Percentiles rank a stretch among this genome's conserved stretches.
Conservation (phyloP, 176 grass and related monocot genomes). For the Juncus effusus region DNA sequence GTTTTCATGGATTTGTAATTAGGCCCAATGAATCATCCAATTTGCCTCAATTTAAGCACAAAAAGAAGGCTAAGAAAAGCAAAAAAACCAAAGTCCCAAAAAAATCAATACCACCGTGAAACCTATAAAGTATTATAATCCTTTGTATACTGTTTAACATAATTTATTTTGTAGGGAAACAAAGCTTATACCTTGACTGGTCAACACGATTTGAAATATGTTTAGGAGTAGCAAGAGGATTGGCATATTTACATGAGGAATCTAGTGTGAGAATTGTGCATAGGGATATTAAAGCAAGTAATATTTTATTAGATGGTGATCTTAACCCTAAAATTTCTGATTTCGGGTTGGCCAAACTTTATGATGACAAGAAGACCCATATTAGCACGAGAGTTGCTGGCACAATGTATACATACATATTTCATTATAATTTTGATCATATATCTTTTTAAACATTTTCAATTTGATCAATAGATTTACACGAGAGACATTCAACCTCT, state of each 20-base stretch:
- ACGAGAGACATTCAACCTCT: no score
- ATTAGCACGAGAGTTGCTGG: conserved; percentile 89
- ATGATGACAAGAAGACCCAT: conserved; percentile 67
- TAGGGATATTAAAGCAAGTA: conserved; percentile 94
- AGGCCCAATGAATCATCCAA: no score
- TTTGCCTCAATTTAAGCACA: no score
- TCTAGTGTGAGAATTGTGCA: conserved; percentile 59
- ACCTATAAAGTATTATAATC: background rate
- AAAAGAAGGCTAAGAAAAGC: no score
- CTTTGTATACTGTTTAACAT: conserved; percentile 5
- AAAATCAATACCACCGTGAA: background rate
- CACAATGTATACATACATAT: conserved; percentile 55
- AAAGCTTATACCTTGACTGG: conserved; percentile 71
- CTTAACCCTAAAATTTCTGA: conserved; percentile 79
- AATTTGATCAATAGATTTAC: no score
- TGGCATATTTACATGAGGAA: conserved; percentile 90
- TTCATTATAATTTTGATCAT: background rate
- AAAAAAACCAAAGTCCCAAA: conserved; percentile 25
- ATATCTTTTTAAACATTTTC: no score
- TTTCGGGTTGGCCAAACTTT: conserved; percentile 79
- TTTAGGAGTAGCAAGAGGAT: conserved; percentile 61
- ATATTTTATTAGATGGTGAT: conserved; percentile 84
- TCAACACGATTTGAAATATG: conserved; percentile 61
- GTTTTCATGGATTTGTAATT: no score
- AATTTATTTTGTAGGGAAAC: conserved; percentile 19